phyloP scores from a whole-genome alignment of 139 green algal genomes.

The Volvox africanus region DNA sequence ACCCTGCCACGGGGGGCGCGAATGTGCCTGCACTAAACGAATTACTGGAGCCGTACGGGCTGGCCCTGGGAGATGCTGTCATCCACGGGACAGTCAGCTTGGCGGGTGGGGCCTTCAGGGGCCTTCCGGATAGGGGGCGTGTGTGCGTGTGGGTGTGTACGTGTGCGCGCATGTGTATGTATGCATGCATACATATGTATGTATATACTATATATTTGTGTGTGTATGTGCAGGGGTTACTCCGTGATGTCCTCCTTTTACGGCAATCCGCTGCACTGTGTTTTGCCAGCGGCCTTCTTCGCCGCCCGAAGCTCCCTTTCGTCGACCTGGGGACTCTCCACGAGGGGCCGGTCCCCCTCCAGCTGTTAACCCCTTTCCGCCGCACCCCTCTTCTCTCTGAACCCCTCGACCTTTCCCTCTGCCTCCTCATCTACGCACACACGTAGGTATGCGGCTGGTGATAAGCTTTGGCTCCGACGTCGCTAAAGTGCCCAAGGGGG shows the following conservation, averaged over 20 bases:
- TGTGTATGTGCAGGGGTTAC: not conserved
- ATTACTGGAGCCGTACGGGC: constrained; percentile 85
- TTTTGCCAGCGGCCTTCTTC: no score
- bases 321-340: no score
- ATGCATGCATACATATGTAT: not conserved
- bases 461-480: constrained; percentile 45
- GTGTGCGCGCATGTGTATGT: not conserved
- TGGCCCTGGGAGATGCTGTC: constrained; percentile 86
- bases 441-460: constrained; percentile 8
- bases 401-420: no score
- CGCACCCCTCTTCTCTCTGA: not conserved
- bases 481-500: constrained; percentile 53
- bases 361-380: not conserved
- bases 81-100: constrained; percentile 59
- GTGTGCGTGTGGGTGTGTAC: not conserved
- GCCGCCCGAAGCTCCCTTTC: no score
- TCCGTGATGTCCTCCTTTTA: no score
- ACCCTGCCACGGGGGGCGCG: constrained; percentile 86
- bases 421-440: no score
- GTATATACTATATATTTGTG: not conserved
- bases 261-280: no score
- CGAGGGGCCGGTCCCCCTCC: no score
- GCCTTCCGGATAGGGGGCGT: no score
- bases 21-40: constrained; percentile 98
- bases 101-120: constrained; percentile 11